Evolutionary conservation across 305 asterid species (phyloP).

Genomic region (Fraxinus ornus): DNA sequence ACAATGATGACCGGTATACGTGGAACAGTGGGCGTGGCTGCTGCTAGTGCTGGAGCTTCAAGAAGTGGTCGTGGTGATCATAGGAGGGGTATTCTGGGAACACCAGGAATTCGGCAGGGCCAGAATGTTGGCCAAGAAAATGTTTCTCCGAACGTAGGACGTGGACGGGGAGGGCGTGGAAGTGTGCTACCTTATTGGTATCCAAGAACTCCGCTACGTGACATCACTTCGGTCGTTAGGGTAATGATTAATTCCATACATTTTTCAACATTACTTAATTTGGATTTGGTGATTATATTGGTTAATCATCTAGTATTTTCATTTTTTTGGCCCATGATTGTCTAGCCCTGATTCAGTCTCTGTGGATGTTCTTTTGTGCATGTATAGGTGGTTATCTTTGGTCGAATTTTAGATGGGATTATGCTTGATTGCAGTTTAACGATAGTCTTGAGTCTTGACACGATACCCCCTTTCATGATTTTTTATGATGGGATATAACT

Average conservation of each 20-base stretch:
- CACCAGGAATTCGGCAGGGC: conserved; percentile 35
- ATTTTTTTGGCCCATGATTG: background rate
- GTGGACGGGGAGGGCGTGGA: conserved; percentile 38
- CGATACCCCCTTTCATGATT: background rate
- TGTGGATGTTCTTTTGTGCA: background rate
- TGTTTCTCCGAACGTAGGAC: conserved; percentile 28
- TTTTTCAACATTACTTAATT: background rate
- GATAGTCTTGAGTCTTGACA: background rate
- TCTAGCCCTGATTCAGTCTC: background rate
- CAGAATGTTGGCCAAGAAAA: conserved; percentile 33
- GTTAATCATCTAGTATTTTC: background rate
- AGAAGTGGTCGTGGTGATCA: background rate
- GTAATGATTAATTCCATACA: conserved; percentile 34
- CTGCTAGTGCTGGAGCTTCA: background rate
- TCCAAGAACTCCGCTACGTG: conserved; percentile 71
- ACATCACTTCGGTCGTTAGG: conserved; percentile 54
- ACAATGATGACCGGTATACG: conserved; percentile 39
- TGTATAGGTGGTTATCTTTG: background rate
- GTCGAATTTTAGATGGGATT: background rate
- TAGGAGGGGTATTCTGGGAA: conserved; percentile 34
- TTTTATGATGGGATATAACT: background rate
- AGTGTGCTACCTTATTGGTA: conserved; percentile 66
- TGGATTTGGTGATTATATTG: conserved; percentile 4
- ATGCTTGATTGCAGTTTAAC: background rate
- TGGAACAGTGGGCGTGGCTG: conserved; percentile 22